Percentiles rank a stretch among this genome's conserved stretches.
Conservation (phyloP, 2,329 filamentous ascomycete species). For the Dothistroma septosporum region DNA sequence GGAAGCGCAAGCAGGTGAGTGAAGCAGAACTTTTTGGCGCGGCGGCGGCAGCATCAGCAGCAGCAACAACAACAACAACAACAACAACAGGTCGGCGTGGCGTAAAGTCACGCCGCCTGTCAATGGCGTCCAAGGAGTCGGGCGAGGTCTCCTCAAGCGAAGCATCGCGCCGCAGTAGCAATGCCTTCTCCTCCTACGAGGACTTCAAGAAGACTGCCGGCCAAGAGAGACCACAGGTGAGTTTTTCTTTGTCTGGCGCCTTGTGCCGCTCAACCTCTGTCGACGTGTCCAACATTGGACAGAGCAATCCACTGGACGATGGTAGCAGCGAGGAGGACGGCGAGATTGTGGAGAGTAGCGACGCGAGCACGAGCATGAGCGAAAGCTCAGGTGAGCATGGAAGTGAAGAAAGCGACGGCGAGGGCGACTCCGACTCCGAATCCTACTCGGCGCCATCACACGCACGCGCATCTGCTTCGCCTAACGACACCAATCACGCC, state of each 20-base stretch:
- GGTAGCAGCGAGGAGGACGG: background rate
- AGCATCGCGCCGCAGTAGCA: background rate
- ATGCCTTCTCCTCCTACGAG: background rate
- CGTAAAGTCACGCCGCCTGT: slow-evolving; percentile 1
- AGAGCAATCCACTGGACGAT: background rate
- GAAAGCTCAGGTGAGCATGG: slow-evolving; percentile 1
- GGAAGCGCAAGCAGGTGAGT: slow-evolving; percentile 10
- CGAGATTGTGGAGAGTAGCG: background rate
- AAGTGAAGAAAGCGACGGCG: background rate
- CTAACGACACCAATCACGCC: background rate
- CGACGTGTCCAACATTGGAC: slow-evolving; percentile 2
- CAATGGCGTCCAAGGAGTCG: slow-evolving; percentile 4
- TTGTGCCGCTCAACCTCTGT: background rate
- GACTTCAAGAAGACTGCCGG: background rate
- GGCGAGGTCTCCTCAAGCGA: slow-evolving; percentile 4
- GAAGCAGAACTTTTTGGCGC: background rate
- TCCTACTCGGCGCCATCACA: background rate
- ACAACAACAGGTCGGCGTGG: background rate
- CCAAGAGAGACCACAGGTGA: slow-evolving; percentile 1
- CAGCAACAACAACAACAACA: background rate
- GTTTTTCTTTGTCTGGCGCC: slow-evolving; percentile 2
- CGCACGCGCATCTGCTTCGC: slow-evolving; percentile 1
- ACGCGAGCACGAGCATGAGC: background rate
- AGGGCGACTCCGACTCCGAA: slow-evolving; percentile 4
- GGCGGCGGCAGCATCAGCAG: background rate